Conservation (phyloP, 805 yeast genomes). For the Suhomyces faveliae region DNA sequence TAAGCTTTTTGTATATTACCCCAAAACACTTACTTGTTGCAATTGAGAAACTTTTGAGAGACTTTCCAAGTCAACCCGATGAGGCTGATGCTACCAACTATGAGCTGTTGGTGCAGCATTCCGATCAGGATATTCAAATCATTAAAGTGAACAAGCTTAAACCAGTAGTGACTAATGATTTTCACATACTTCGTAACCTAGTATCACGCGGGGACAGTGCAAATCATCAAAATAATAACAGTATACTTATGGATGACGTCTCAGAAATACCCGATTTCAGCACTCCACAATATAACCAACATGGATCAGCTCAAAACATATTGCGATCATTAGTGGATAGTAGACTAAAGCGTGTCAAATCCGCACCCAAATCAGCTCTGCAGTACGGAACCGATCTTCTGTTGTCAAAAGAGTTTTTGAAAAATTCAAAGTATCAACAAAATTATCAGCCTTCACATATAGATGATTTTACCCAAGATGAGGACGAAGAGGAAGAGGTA, state of each 20-base stretch:
- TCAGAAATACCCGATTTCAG: neutral
- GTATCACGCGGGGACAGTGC: neutral
- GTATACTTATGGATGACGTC: slow-evolving; percentile 10
- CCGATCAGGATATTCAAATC: slow-evolving; percentile 2
- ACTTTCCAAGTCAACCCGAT: neutral
- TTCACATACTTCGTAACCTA: slow-evolving; percentile 5
- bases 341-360: neutral
- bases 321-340: neutral
- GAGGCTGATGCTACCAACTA: neutral
- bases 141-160: neutral
- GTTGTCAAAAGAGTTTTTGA: slow-evolving; percentile 13
- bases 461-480: neutral
- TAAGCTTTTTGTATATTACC: neutral
- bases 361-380: neutral
- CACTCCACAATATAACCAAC: neutral
- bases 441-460: slow-evolving; percentile 31
- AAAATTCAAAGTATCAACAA: slow-evolving; percentile 26
- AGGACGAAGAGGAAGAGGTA: neutral
- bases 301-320: neutral
- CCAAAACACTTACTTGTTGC: neutral
- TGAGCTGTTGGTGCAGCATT: neutral
- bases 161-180: slow-evolving; percentile 8
- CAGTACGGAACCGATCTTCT: slow-evolving; percentile 40
- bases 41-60: neutral
- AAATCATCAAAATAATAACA: slow-evolving; percentile 6